Conservation (phyloP, 306 rosid genomes). For the Cyclanthera cordifolia region DNA sequence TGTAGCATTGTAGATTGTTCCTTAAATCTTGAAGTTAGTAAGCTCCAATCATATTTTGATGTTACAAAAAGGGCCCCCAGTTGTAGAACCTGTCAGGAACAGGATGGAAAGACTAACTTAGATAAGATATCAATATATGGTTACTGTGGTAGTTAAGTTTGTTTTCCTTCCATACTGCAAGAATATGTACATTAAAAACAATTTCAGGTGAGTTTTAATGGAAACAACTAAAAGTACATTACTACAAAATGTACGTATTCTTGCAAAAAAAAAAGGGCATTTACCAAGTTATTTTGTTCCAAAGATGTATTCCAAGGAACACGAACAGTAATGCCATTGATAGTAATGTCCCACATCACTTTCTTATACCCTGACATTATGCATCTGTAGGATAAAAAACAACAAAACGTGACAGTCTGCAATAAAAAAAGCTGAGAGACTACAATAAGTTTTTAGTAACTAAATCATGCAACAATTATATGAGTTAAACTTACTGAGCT, state of each 20-base stretch:
- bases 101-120: neutral
- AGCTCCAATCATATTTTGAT: slow-evolving; percentile 28
- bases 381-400: slow-evolving; percentile 41
- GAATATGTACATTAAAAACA: no score
- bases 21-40: slow-evolving; percentile 26
- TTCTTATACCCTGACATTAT: slow-evolving; percentile 40
- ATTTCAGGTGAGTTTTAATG: neutral
- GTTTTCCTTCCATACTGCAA: no score
- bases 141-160: no score
- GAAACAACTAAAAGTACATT: neutral
- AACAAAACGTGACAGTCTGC: slow-evolving; percentile 5
- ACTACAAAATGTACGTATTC: neutral
- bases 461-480: slow-evolving; percentile 11
- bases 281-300: slow-evolving; percentile 52
- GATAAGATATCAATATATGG: neutral
- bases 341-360: slow-evolving; percentile 62
- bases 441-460: neutral
- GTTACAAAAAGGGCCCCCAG: slow-evolving; percentile 36
- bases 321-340: slow-evolving; percentile 33
- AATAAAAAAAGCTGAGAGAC: neutral
- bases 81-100: slow-evolving; percentile 39
- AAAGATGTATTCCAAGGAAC: slow-evolving; percentile 51
- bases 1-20: slow-evolving; percentile 26
- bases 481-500: slow-evolving; percentile 53
- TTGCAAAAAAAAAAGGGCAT: neutral